Evolutionary conservation across 2,329 filamentous ascomycete genomes (phyloP), one percentile per base, ranked within the genome.

Genomic region (Penicillium capsulatum): DNA sequence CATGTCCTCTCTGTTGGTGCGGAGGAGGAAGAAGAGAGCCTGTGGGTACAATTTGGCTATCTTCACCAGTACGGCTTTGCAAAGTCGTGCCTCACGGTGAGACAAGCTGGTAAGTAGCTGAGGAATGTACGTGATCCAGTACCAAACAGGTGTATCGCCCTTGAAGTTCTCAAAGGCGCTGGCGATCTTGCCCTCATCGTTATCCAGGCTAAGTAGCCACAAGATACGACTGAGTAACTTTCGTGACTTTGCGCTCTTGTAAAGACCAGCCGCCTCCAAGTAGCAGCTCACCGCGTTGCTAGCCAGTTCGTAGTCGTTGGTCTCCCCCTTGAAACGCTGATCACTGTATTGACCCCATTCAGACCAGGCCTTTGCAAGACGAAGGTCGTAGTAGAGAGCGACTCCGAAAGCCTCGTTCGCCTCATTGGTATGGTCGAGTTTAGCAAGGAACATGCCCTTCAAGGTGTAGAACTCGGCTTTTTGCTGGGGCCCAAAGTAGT

Each of bases 321-420:
- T 84, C 50, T 95, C 86, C 38, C 89, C 84, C 69, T 95, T 97
- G 74, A 97, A 98, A 40, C 92, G 84, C 53, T 88, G 82, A 63
- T 98, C 92, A 58, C 94, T 97, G 74, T 95, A 98, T 59, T 94
- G 89, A 35, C 92, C 92, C 92, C 92, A 98, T 70, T 98, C 92
- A 11, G 92, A 91, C 92, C 92, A 98, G 3, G 92, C 92, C 68
- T 98, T 98, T 3, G 92, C 86, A 34, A 95, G 79, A 53, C 89
- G 85, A 53, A 98, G 87, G 56, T 98, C 94, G 55, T 95, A 97
- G 69, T 91, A 97, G 44, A 98, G 68, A 0, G 92, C 94, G 35
- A 90, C 94, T 34, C 92, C 92, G 61, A 94, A 98, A 0, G 94
- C 91, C 43, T 88, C 84, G 53, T 95, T 90, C 4, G 92, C 90